A percentile compares a stretch with the other conserved stretches of the same genome.
Conservation (phyloP, 352 stramenopile species). For the Blastocystis hominis region DNA sequence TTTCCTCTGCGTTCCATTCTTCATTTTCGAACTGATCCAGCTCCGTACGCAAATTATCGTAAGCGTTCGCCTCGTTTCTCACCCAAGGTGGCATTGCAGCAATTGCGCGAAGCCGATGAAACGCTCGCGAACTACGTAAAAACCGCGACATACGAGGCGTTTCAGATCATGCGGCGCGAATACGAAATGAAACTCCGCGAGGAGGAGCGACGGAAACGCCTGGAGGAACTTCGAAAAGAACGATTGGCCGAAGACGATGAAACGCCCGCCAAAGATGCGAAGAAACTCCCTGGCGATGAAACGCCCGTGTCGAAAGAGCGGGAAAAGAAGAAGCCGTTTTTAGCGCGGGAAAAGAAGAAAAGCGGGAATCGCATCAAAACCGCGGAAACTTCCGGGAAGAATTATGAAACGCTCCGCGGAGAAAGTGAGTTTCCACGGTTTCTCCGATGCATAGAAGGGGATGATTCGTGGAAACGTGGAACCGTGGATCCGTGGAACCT, state of each 20-base stretch:
- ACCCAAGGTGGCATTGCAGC: background rate
- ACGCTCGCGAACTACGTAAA: background rate
- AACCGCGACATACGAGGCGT: conserved; percentile 18
- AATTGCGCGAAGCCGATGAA: background rate
- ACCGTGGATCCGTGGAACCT: background rate
- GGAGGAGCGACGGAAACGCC: background rate
- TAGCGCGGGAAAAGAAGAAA: background rate
- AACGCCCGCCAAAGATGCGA: background rate
- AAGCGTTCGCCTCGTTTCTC: background rate
- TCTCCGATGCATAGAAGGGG: background rate
- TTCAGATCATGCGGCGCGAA: background rate
- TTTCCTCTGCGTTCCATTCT: conserved; percentile 11
- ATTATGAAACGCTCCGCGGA: background rate
- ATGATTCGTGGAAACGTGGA: background rate
- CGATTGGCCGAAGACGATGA: background rate
- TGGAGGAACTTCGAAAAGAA: background rate
- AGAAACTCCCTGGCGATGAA: background rate
- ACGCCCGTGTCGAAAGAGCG: background rate
- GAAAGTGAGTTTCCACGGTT: background rate
- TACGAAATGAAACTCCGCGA: conserved; percentile 20
- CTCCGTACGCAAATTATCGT: conserved; percentile 11
- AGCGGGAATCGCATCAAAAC: background rate
- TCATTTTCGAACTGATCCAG: conserved; percentile 29
- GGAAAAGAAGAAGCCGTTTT: background rate
- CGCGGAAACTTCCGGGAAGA: background rate